Percentiles rank a stretch among this genome's conserved stretches.
These are phyloP conservation scores for Sporothrix humicola DNA, from an alignment of 2,329 filamentous ascomycete genomes.

Conservation along the genomic window DNA sequence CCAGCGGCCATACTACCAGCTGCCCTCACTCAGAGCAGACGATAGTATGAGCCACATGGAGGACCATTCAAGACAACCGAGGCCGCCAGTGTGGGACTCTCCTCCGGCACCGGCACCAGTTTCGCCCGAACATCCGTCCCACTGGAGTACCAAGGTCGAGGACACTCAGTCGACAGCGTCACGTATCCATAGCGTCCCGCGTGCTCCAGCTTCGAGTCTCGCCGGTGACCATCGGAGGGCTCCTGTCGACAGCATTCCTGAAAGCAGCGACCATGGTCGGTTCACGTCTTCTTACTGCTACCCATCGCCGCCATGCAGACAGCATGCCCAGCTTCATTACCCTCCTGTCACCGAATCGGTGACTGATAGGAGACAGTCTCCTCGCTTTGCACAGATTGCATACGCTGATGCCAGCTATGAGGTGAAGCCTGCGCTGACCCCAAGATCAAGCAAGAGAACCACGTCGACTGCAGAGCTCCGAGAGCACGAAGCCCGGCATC, in stretches of 20 bases:
- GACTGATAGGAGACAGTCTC: background rate
- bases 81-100: background rate
- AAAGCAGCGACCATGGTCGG: background rate
- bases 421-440: background rate
- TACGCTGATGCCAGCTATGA: background rate
- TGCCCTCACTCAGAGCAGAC: background rate
- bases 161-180: background rate
- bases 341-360: background rate
- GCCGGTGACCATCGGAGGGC: background rate
- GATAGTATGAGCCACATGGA: background rate
- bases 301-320: slow-evolving; percentile 30
- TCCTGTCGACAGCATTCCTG: background rate
- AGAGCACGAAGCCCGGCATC: background rate
- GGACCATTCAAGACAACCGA: background rate
- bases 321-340: background rate
- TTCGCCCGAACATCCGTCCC: background rate
- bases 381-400: too few species aligned
- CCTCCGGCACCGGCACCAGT: background rate
- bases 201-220: background rate
- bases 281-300: slow-evolving; percentile 27
- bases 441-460: background rate
- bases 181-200: background rate
- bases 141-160: background rate
- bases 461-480: background rate
- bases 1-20: background rate